These are phyloP conservation scores for Spergularia marina DNA, from an alignment of 148 eudicot genomes.

Conservation along the genomic window DNA sequence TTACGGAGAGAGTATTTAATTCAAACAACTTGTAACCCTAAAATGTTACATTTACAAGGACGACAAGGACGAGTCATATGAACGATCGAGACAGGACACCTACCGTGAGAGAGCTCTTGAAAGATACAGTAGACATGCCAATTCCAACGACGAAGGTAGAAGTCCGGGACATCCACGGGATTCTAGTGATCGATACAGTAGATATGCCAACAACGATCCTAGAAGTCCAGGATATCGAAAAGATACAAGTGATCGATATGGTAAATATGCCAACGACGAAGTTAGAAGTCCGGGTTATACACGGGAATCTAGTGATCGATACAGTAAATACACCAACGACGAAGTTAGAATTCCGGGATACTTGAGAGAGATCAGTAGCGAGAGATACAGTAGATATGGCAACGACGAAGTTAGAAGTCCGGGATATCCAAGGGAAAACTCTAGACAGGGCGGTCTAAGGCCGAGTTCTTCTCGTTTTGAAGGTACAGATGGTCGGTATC, in stretches of 20 bases:
- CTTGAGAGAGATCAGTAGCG: neutral
- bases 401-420: conserved; percentile 45
- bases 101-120: conserved; percentile 29
- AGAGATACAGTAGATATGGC: conserved; percentile 23
- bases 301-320: neutral
- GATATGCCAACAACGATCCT: neutral
- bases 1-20: neutral
- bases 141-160: conserved; percentile 2
- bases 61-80: conserved; percentile 35
- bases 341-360: conserved; percentile 10
- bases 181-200: conserved; percentile 14
- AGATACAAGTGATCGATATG: conserved; percentile 13
- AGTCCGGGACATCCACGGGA: conserved; percentile 2
- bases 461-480: conserved; percentile 42
- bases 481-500: conserved; percentile 46
- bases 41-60: conserved; percentile 24
- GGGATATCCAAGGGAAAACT: conserved; percentile 22
- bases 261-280: neutral
- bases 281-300: neutral
- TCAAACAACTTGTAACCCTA: neutral
- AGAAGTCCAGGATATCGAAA: neutral
- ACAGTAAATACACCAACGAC: neutral
- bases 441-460: conserved; percentile 32
- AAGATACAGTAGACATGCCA: conserved; percentile 12
- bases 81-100: conserved; percentile 17